Evolutionary conservation across 2,329 filamentous ascomycete genomes (phyloP), one percentile per base, ranked within the genome.

Genomic region (Hypoxylon rubiginosum): DNA sequence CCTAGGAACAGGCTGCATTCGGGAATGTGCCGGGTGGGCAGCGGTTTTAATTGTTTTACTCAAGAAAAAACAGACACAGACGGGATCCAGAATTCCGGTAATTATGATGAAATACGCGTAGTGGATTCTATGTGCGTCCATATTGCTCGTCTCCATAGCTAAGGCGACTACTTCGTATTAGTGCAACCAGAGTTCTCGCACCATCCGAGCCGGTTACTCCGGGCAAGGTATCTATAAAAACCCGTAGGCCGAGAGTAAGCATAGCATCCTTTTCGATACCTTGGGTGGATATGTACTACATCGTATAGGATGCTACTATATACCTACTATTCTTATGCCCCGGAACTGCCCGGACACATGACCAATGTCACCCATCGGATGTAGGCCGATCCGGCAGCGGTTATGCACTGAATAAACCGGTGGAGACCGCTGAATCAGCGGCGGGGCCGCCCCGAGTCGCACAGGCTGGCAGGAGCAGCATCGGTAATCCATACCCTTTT

Each of bases 401-500:
- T 13, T 51, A 19, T 17, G 30, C 49, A 36, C 7, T 34, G n/a
- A 50, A 32, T 32, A 32, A 34, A 15, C 28, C 30, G 48, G 48
- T 50, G 28, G 26, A 26, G 26, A 50, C 26, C 48, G 17, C 24
- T 50, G 48, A 50, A 50, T 50, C 48, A 50, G 48, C 48, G 48
- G 48, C 28, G n/a, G 48, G 48, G 9, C 24, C 48, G n/a, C 36
- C 11, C 36, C 36, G 36, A 39, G 36, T n/a, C 36, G 11, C 4
- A n/a, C n/a, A n/a, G n/a, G n/a, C n/a, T n/a, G n/a, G n/a, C 36
- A 39, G 36, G 11, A n/a, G n/a, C 4, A n/a, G n/a, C n/a, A 39
- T 39, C 28, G 28, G 28, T 9, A 30, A 30, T 30, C 28, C 28
- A 30, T 30, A 4, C 28, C 28, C 28, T 30, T 30, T 30, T 30